Conservation (phyloP, 805 yeast genomes). For the Cyberlindnera xishuangbannaensis region DNA sequence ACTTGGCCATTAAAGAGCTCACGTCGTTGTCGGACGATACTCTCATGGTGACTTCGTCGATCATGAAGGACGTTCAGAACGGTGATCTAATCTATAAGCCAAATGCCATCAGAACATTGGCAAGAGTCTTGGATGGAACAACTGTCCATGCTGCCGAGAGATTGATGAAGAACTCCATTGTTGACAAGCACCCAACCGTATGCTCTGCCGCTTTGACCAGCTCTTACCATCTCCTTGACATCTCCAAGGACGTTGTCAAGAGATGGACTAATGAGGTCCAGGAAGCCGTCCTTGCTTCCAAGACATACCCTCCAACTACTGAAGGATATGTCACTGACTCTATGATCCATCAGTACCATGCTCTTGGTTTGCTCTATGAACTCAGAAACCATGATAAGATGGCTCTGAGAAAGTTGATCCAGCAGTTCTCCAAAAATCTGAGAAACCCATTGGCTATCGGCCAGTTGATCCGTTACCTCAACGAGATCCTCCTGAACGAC, state of each 20-base stretch:
- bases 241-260: constrained; percentile 86
- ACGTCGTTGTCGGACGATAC: constrained; percentile 82
- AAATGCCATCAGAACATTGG: constrained; percentile 87
- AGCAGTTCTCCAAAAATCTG: constrained; percentile 61
- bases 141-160: constrained; percentile 94
- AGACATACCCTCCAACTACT: constrained; percentile 35
- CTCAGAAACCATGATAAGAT: constrained; percentile 87
- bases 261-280: constrained; percentile 93
- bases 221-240: constrained; percentile 83
- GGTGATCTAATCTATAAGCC: constrained; percentile 86
- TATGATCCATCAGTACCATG: constrained; percentile 90
- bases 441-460: constrained; percentile 80
- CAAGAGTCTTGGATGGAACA: constrained; percentile 82
- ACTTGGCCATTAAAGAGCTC: constrained; percentile 89
- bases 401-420: constrained; percentile 88
- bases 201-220: constrained; percentile 93
- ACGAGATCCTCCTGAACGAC: constrained; percentile 68
- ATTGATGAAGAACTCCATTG: constrained; percentile 85
- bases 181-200: constrained; percentile 80
- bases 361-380: constrained; percentile 83
- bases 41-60: constrained; percentile 95
- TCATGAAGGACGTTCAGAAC: constrained; percentile 95
- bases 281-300: constrained; percentile 67
- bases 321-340: constrained; percentile 59
- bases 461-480: constrained; percentile 78